These are phyloP conservation scores for Eucalyptus erythrocorys DNA, from an alignment of 345 rosid species.

Conservation along the genomic window DNA sequence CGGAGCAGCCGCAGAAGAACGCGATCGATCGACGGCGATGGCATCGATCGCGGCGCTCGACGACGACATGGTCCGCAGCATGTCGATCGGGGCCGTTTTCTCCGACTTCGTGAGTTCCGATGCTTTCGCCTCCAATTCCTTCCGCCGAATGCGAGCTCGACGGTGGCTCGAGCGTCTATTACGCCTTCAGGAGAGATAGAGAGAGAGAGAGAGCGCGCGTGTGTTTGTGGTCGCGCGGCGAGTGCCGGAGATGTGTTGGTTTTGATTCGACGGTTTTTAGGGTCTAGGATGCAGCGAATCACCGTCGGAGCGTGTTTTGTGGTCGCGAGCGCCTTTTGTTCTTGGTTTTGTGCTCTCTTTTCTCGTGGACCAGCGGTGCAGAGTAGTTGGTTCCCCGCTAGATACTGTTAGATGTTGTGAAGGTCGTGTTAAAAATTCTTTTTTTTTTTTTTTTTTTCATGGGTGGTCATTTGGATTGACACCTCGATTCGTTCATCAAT, in stretches of 20 bases:
- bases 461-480: background rate
- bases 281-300: background rate
- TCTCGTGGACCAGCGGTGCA: background rate
- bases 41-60: constrained; percentile 56
- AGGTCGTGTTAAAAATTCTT: background rate
- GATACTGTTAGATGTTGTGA: background rate
- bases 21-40: background rate
- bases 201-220: background rate
- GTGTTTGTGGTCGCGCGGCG: background rate
- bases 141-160: background rate
- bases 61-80: constrained; percentile 58
- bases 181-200: background rate
- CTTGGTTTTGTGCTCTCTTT: background rate
- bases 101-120: constrained; percentile 59
- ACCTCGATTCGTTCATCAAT: background rate
- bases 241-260: background rate
- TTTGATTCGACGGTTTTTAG: background rate
- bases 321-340: background rate
- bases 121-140: background rate
- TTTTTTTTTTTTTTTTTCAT: background rate
- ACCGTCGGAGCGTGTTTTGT: background rate
- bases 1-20: background rate
- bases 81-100: constrained; percentile 94
- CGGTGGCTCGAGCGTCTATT: background rate
- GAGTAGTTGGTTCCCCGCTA: background rate